A percentile compares a stretch with the other conserved stretches of the same genome.
These are phyloP conservation scores for Cardiospermum halicacabum DNA, from an alignment of 345 rosid genomes.

Conservation along the genomic window DNA sequence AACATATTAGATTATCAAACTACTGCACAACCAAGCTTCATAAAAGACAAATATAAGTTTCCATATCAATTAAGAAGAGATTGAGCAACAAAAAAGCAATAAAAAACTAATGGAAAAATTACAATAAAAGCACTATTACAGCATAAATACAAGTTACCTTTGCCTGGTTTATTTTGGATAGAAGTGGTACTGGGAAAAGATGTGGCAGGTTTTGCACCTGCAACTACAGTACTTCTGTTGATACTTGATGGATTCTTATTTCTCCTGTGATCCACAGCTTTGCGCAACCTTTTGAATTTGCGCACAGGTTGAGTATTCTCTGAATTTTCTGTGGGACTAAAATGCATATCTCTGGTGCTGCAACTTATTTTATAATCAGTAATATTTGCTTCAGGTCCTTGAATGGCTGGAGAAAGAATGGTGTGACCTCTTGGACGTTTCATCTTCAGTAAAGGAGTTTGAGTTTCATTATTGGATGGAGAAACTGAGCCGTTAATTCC, in stretches of 20 bases:
- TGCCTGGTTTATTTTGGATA: constrained; percentile 25
- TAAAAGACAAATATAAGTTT: constrained; percentile 3
- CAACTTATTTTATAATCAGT: constrained; percentile 28
- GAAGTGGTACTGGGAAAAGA: constrained; percentile 25
- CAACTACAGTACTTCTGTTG: constrained; percentile 28
- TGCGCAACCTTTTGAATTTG: constrained; percentile 77
- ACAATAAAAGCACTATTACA: background rate
- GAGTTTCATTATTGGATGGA: constrained; percentile 12
- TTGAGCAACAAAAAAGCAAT: background rate
- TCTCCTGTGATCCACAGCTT: constrained; percentile 43
- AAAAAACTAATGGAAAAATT: background rate
- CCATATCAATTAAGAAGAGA: background rate
- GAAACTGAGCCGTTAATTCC: constrained; percentile 21
- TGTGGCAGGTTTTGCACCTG: constrained; percentile 21
- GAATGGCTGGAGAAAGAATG: constrained; percentile 31
- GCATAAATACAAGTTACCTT: constrained; percentile 33
- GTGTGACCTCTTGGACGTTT: constrained; percentile 21
- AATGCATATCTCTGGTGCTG: constrained; percentile 57
- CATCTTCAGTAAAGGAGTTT: constrained; percentile 28
- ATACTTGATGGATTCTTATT: constrained; percentile 14
- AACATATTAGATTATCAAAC: background rate
- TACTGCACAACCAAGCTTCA: background rate
- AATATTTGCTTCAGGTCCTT: constrained; percentile 32
- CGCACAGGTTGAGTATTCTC: constrained; percentile 34
- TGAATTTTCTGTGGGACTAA: constrained; percentile 54